A percentile compares a stretch with the other conserved stretches of the same genome.
Evolutionary conservation across 2,329 filamentous ascomycete genomes (phyloP).

Genomic region (Emericellopsis cladophorae): DNA sequence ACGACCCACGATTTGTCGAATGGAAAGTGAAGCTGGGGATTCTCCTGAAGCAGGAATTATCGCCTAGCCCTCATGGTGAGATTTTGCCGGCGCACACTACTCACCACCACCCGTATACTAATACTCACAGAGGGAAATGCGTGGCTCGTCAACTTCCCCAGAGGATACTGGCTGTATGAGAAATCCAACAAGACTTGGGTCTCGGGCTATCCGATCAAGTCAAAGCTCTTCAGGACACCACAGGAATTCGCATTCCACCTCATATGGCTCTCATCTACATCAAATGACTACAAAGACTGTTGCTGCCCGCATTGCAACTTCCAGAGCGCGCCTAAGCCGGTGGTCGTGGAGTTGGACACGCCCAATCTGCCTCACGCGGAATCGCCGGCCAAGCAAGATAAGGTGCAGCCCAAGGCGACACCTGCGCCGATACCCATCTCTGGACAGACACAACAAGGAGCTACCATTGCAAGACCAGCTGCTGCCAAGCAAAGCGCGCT

Average conservation of each 20-base stretch:
- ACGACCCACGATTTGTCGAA: slow-evolving; percentile 29
- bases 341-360: slow-evolving; percentile 12
- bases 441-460: slow-evolving; percentile 10
- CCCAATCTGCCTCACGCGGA: slow-evolving; percentile 7
- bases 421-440: slow-evolving; percentile 22
- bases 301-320: slow-evolving; percentile 36
- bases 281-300: slow-evolving; percentile 33
- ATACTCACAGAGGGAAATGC: slow-evolving; percentile 23
- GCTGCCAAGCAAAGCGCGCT: not conserved
- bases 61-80: slow-evolving; percentile 25
- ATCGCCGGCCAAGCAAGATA: slow-evolving; percentile 6
- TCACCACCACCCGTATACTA: not conserved
- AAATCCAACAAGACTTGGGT: slow-evolving; percentile 36
- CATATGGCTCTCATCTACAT: slow-evolving; percentile 36
- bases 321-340: slow-evolving; percentile 11
- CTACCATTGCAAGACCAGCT: not conserved
- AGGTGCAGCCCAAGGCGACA: slow-evolving; percentile 17
- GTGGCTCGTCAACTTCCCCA: slow-evolving; percentile 30
- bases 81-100: too few relatives aligned
- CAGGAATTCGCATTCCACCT: slow-evolving; percentile 40
- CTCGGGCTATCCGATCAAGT: slow-evolving; percentile 33
- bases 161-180: slow-evolving; percentile 33
- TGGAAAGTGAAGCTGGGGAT: slow-evolving; percentile 32
- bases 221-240: slow-evolving; percentile 36
- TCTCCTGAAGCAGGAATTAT: slow-evolving; percentile 30